Percentiles rank a stretch among this genome's conserved stretches.
Evolutionary conservation across 345 rosid genomes (phyloP).

Genomic region (Trapa bicornis): DNA sequence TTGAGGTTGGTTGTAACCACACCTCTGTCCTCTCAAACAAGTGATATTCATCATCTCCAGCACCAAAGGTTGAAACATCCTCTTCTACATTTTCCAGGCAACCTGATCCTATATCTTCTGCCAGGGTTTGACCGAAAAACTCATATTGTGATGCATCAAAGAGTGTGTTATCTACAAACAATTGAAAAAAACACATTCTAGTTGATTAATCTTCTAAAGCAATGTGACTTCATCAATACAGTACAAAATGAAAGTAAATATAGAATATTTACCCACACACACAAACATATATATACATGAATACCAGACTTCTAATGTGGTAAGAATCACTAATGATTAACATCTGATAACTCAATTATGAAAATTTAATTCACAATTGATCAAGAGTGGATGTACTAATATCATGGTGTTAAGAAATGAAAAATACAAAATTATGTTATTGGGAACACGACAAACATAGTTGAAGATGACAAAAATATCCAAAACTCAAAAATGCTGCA

Average conservation of each 20-base stretch:
- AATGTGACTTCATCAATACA: background rate
- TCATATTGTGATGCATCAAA: slow-evolving; percentile 71
- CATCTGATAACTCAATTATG: no score
- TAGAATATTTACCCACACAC: no score
- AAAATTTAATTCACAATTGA: background rate
- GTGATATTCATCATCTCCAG: slow-evolving; percentile 65
- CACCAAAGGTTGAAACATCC: slow-evolving; percentile 31
- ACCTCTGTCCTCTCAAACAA: slow-evolving; percentile 77
- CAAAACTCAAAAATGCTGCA: background rate
- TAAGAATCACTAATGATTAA: background rate
- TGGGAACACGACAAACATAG: background rate
- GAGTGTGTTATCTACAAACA: slow-evolving; percentile 21
- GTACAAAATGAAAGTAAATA: background rate
- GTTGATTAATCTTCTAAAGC: background rate
- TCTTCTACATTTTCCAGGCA: slow-evolving; percentile 43
- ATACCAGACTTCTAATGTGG: background rate
- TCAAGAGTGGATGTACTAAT: background rate
- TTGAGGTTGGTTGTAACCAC: background rate
- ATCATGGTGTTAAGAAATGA: no score
- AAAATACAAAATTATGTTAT: background rate
- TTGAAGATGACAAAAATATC: background rate
- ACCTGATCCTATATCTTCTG: slow-evolving; percentile 52
- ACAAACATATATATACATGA: background rate
- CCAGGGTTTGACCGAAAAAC: slow-evolving; percentile 56
- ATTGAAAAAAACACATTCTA: background rate